These are phyloP conservation scores for Coemansia sp. DNA, from an alignment of 192 early-diverging fungal species.

Conservation along the genomic window DNA sequence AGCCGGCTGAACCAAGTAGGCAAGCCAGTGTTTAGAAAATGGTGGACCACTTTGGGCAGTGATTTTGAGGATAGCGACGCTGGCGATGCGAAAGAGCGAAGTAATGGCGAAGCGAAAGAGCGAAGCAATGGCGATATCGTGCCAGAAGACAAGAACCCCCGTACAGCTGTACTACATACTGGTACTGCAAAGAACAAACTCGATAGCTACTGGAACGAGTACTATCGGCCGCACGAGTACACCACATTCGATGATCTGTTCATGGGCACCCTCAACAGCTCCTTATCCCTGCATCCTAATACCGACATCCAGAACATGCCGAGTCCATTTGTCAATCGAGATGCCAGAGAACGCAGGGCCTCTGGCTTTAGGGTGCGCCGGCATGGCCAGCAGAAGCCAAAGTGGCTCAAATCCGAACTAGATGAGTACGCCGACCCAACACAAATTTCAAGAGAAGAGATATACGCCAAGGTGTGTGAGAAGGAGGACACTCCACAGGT, in stretches of 20 bases:
- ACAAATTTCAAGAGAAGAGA: conserved; percentile 26
- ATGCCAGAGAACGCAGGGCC: conserved; percentile 1
- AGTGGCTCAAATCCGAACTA: conserved; percentile 46
- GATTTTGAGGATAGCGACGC: not conserved
- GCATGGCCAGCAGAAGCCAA: conserved; percentile 33
- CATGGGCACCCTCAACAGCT: conserved; percentile 86
- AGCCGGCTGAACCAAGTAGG: conserved; percentile 42
- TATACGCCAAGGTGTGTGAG: conserved; percentile 43
- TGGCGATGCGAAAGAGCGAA: conserved; percentile 8
- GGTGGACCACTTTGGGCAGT: conserved; percentile 45
- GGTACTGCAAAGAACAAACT: conserved; percentile 3
- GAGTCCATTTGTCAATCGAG: conserved; percentile 46
- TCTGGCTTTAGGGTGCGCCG: conserved; percentile 4
- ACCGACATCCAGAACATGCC: conserved; percentile 28
- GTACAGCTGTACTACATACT: not conserved
- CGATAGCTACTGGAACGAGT: conserved; percentile 80
- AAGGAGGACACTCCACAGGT: conserved; percentile 32
- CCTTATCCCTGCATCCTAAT: conserved; percentile 47
- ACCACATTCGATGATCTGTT: conserved; percentile 81
- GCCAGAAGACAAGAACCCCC: not conserved
- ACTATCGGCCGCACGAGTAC: conserved; percentile 79
- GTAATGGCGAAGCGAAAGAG: conserved; percentile 1
- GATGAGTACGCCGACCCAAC: conserved; percentile 44
- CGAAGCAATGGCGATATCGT: not conserved
- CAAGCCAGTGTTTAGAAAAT: conserved; percentile 38